phyloP scores from a whole-genome alignment of 1,139 yeast species.

The Pichia sp. region DNA sequence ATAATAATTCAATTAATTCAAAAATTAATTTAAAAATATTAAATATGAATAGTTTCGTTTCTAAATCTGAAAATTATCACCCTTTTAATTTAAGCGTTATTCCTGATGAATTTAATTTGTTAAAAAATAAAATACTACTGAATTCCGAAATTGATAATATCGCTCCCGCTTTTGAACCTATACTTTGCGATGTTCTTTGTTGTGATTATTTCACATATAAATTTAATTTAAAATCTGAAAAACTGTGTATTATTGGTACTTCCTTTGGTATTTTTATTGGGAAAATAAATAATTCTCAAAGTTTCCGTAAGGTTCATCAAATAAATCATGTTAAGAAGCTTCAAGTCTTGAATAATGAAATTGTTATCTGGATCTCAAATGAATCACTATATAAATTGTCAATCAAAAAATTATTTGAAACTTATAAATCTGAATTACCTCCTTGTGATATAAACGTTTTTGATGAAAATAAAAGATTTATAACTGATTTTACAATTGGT shows the following conservation, averaged over 20 bases:
- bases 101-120: conserved; percentile 26
- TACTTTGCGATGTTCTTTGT: conserved; percentile 37
- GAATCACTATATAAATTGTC: conserved; percentile 57
- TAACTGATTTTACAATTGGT: conserved; percentile 25
- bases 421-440: conserved; percentile 18
- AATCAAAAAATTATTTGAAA: conserved; percentile 34
- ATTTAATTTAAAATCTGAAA: conserved; percentile 3
- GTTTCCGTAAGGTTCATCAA: conserved; percentile 60
- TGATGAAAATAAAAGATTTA: conserved; percentile 17
- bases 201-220: conserved; percentile 38
- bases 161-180: conserved; percentile 6
- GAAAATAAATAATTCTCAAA: conserved; percentile 28
- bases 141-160: background rate
- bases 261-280: conserved; percentile 40
- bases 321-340: conserved; percentile 52
- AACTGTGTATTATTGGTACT: conserved; percentile 38
- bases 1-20: conserved; percentile 9
- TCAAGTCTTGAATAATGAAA: conserved; percentile 51
- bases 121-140: conserved; percentile 26
- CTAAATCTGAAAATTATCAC: conserved; percentile 7
- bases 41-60: conserved; percentile 21
- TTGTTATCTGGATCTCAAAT: conserved; percentile 55
- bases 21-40: conserved; percentile 20
- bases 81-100: conserved; percentile 3
- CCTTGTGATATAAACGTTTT: conserved; percentile 18